Evolutionary conservation across 139 green algal genomes (phyloP).

Genomic region (Micractinium sp.): DNA sequence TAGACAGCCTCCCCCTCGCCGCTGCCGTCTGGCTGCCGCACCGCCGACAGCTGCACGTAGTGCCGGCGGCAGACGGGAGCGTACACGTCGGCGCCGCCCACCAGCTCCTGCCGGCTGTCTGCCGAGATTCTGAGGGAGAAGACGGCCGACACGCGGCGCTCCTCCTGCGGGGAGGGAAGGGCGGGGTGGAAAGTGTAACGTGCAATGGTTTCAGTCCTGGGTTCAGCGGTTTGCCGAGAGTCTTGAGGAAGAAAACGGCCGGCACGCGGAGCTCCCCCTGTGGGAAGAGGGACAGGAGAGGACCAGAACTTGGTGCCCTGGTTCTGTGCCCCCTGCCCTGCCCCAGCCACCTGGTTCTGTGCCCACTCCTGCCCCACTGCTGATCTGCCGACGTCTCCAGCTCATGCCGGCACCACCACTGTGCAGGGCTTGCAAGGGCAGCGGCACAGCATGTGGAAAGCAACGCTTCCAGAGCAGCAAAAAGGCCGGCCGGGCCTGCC

Average conservation of each 20-base stretch:
- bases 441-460: not conserved
- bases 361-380: too few species aligned
- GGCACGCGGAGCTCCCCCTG: too few species aligned
- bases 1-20: not conserved
- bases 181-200: not conserved
- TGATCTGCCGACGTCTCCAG: too few species aligned
- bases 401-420: too few species aligned
- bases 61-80: constrained; percentile 80
- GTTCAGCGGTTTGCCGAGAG: not conserved
- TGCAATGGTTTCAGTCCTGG: too few species aligned
- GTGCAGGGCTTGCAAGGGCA: not conserved
- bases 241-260: too few species aligned
- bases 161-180: not conserved
- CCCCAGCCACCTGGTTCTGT: too few species aligned
- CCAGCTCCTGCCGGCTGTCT: constrained; percentile 65
- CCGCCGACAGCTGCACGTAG: constrained; percentile 55
- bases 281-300: too few species aligned
- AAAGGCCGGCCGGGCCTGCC: not conserved
- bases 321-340: too few species aligned
- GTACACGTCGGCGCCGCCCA: constrained; percentile 88
- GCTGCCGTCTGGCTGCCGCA: constrained; percentile 7
- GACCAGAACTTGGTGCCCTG: not conserved
- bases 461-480: not conserved
- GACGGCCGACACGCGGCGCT: constrained; percentile 35
- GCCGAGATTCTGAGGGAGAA: constrained; percentile 79